Evolutionary conservation across 805 yeast genomes (phyloP), one percentile per base, ranked within the genome.

Genomic region (Lachancea mirantina): DNA sequence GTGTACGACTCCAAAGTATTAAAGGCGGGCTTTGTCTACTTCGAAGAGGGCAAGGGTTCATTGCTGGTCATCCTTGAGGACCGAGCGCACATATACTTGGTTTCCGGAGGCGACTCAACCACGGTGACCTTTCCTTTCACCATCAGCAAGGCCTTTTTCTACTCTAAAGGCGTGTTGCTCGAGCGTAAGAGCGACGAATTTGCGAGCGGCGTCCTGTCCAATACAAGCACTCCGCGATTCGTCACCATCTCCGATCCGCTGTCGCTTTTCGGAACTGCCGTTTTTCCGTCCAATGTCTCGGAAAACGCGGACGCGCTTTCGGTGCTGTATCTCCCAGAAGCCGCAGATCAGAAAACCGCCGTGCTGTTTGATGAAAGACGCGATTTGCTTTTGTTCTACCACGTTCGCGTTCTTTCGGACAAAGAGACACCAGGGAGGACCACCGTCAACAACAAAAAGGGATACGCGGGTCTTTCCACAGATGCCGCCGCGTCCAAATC

Each of bases 161-260:
- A 76, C 46, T 75, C 74, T 15, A 67, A 72, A 24, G 96, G 96
- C 0, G 49, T 84, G 3, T 58, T 87, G 0, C 46, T 83, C 14
- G 83, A 81, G 46, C 62, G 76, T 23, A 68, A 65, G 30, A 45
- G 46, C 24, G 34, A 18, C 38, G 28, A 14, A 14, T 13, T 14
- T 11, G 15, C 47, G 3, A 33, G 46, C 2, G 34, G 31, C 19
- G 28, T 42, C 32, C 2, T 34, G 41, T 14, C 38, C 40, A 21
- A 36, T 35, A 16, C 53, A 50, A 3, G 28, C 16, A 40, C 38
- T 13, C 47, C 47, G 24, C 56, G 62, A 32, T 80, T 83, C 43
- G 63, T 84, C 33, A 76, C 94, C 0, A 51, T 85, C 38, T 67
- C 76, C 1, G 94, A 84, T 50, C 89, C 95, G 1, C 59, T 80